Percentiles rank a stretch among this genome's conserved stretches.
Evolutionary conservation across 352 stramenopile genomes (phyloP).

Genomic region (Pythium volutum): DNA sequence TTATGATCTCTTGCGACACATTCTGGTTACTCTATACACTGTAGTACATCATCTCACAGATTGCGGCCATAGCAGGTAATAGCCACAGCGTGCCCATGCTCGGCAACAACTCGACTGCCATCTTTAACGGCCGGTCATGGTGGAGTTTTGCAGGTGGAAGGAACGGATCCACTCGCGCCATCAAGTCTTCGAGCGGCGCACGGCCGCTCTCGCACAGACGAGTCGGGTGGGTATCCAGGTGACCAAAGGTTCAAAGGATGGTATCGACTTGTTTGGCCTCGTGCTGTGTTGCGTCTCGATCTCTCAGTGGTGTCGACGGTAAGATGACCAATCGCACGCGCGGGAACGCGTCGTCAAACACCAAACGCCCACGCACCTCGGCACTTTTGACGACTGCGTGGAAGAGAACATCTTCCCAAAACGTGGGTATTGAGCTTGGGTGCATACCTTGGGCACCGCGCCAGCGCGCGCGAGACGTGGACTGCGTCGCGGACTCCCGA

Average conservation of each 20-base stretch:
- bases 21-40: no score
- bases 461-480: not conserved
- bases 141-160: not conserved
- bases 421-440: constrained; percentile 1
- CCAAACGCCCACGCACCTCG: no score
- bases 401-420: constrained; percentile 1
- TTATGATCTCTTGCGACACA: no score
- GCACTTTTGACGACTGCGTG: not conserved
- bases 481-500: not conserved
- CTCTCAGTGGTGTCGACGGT: not conserved
- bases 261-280: not conserved
- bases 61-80: not conserved
- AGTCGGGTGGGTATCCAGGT: not conserved
- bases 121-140: not conserved
- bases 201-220: not conserved
- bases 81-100: constrained; percentile 21
- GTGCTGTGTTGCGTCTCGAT: not conserved
- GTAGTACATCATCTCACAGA: no score
- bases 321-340: not conserved
- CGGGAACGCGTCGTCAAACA: not conserved
- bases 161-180: constrained; percentile 1
- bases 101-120: constrained; percentile 9
- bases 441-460: constrained; percentile 4
- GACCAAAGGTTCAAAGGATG: not conserved
- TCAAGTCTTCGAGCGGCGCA: not conserved